Conservation (phyloP, 1,284 basidiomycete genomes). For the Mycosarcoma mackinlayi region DNA sequence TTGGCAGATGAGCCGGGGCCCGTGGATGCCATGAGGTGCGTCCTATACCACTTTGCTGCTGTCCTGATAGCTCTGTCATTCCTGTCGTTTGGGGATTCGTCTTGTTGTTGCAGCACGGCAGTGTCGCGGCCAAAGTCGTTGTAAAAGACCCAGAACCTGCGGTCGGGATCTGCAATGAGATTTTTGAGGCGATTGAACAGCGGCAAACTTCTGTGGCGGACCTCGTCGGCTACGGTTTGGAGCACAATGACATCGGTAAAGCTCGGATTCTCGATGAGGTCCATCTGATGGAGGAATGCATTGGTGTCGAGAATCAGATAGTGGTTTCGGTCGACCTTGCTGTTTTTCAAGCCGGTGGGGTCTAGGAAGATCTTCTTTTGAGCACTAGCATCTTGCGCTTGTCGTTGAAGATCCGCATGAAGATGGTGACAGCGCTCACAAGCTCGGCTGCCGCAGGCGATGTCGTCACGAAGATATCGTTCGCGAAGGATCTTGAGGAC, state of each 20-base stretch:
- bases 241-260: slow-evolving; percentile 76
- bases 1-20: slow-evolving; percentile 36
- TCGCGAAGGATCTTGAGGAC: slow-evolving; percentile 96
- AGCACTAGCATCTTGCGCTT: slow-evolving; percentile 70
- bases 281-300: slow-evolving; percentile 83
- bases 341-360: slow-evolving; percentile 43
- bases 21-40: slow-evolving; percentile 53
- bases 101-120: slow-evolving; percentile 44
- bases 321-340: slow-evolving; percentile 70
- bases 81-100: slow-evolving; percentile 65
- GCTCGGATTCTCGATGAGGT: slow-evolving; percentile 57
- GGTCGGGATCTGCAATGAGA: slow-evolving; percentile 63
- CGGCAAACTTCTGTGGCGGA: slow-evolving; percentile 91
- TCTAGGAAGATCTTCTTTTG: slow-evolving; percentile 70
- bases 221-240: slow-evolving; percentile 96
- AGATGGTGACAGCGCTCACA: slow-evolving; percentile 72
- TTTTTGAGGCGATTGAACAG: slow-evolving; percentile 77
- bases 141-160: slow-evolving; percentile 63
- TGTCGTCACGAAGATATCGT: slow-evolving; percentile 91
- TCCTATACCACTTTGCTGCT: slow-evolving; percentile 61
- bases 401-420: slow-evolving; percentile 43
- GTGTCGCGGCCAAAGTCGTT: slow-evolving; percentile 62
- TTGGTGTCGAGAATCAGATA: slow-evolving; percentile 95
- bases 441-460: slow-evolving; percentile 84
- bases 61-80: slow-evolving; percentile 65